Evolutionary conservation across 192 early-diverging fungal species (phyloP).

Genomic region (Umbelopsis ramanniana): DNA sequence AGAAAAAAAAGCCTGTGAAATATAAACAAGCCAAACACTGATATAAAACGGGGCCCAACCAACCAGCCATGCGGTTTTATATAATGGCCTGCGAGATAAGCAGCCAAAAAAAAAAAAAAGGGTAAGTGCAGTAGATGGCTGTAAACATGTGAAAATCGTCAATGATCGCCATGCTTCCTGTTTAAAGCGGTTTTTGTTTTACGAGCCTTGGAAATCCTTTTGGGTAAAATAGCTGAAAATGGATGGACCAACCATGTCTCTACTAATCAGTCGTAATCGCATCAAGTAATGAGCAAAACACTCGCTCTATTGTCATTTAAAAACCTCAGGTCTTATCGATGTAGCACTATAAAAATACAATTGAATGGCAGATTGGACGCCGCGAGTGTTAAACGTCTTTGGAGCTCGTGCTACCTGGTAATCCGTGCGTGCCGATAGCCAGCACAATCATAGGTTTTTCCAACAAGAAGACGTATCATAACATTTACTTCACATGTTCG

Average conservation of each 20-base stretch:
- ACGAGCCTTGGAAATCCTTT: neutral
- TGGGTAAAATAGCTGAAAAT: neutral
- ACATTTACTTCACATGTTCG: conserved; percentile 1
- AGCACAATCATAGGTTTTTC: neutral
- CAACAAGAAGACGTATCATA: neutral
- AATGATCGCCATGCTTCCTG: conserved; percentile 11
- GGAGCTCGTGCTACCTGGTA: neutral
- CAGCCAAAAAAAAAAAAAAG: conserved; percentile 11
- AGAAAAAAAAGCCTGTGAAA: conserved; percentile 1
- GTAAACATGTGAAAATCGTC: conserved; percentile 18
- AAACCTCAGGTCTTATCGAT: neutral
- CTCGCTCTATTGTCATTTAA: neutral
- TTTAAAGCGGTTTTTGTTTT: neutral
- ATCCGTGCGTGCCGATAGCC: conserved; percentile 15
- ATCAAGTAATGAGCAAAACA: neutral
- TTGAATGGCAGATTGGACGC: conserved; percentile 5
- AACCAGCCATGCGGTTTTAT: conserved; percentile 17
- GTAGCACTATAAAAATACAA: neutral
- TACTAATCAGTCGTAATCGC: neutral
- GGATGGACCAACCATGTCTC: neutral
- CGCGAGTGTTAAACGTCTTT: neutral
- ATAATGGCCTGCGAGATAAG: neutral
- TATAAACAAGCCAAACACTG: neutral
- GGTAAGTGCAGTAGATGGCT: neutral
- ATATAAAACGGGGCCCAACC: conserved; percentile 19